Base-by-base conservation (phyloP, 2,329 filamentous ascomycete species). In the Apiospora arundinis region DNA sequence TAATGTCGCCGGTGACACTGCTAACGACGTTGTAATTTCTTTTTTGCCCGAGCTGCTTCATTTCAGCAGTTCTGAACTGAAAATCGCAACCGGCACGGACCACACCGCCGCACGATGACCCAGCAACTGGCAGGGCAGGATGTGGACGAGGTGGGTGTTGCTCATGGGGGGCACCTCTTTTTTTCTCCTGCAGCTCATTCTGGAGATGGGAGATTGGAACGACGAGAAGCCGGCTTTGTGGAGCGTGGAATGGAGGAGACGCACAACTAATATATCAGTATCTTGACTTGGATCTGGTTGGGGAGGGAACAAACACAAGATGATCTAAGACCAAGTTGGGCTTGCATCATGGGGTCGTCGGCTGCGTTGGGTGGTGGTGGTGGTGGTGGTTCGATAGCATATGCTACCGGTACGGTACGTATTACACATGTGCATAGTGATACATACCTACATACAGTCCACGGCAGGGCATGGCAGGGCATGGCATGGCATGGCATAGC, bases 21-120 rank as follows among this genome's bases (percentile, higher is more conserved):
- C 76, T 78, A 78, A 76, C 73, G 74, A 76, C 75, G 71, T 74
- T 76, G 76, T 75, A 79, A 79, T 79, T 77, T 79, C 77, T 70
- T 67, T 73, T 63, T 76, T 67, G 75, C 71, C 69, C 74, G 74
- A 76, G 74, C 75, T 75, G 72, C 75, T 76, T 77, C 76, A 78
- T 78, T 77, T 77, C 70, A 73, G 70, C 73, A 76, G 68, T 71
- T 73, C 71, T 71, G 70, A 49, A 73, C 72, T 72, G 70, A 49
- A 73, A 69, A 69, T 56, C 67, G 67, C 67, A 25, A 37, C 67
- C 21, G 73, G 75, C 75, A 77, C 75, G 72, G 76, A 74, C 76
- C 74, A 77, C 68, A 76, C 56, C 32, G 70, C 73, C 71, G 73
- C 74, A 75, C 69, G 71, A 74, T 74, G 74, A 72, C 76, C 74